phyloP scores from a whole-genome alignment of 2,329 filamentous ascomycete genomes.

The Lachnellula hyalina region DNA sequence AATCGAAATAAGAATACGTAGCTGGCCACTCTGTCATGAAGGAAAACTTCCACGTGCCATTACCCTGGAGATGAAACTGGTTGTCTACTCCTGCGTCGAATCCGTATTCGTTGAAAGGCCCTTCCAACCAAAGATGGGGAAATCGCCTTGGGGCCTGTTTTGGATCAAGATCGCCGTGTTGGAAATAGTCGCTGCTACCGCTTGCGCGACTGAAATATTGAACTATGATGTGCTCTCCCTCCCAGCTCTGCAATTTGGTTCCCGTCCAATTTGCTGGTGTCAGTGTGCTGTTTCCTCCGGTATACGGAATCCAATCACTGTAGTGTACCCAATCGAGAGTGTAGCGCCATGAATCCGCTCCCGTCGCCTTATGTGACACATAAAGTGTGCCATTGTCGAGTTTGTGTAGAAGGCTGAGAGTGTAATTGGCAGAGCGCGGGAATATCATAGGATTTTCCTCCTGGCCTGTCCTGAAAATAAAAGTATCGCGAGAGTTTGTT shows the following conservation, averaged over 20 bases:
- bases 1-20: too few relatives aligned
- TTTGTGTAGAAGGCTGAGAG: constrained; percentile 43
- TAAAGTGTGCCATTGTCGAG: constrained; percentile 34
- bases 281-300: constrained; percentile 43
- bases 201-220: constrained; percentile 58
- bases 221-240: constrained; percentile 51
- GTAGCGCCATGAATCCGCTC: constrained; percentile 49
- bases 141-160: constrained; percentile 40
- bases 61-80: constrained; percentile 43
- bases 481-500: constrained; percentile 44
- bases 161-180: constrained; percentile 50
- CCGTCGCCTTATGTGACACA: constrained; percentile 52
- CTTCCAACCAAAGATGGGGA: constrained; percentile 59
- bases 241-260: constrained; percentile 52
- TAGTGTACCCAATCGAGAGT: constrained; percentile 26
- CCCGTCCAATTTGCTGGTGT: constrained; percentile 50
- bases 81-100: constrained; percentile 56
- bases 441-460: constrained; percentile 55
- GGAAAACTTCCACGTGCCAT: constrained; percentile 51
- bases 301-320: constrained; percentile 52
- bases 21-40: constrained; percentile 61
- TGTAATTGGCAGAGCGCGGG: constrained; percentile 51
- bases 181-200: constrained; percentile 55
- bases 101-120: constrained; percentile 58
- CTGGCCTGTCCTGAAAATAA: constrained; percentile 55